phyloP scores from a whole-genome alignment of 208 protist genomes.

The Acanthamoeba healyi region DNA sequence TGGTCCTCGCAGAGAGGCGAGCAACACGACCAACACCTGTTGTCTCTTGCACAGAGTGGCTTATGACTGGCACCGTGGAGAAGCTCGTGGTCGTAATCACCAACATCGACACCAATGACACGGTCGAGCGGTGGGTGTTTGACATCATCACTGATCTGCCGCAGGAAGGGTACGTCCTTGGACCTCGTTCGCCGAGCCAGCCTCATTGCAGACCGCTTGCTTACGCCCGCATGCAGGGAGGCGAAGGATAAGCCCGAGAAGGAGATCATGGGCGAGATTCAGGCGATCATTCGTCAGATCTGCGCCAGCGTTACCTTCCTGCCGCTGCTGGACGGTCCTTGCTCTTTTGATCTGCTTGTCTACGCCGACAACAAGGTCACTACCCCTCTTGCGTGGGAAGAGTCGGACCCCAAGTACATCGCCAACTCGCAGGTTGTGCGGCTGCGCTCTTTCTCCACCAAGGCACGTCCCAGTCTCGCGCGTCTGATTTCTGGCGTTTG shows the following conservation, averaged over 20 bases:
- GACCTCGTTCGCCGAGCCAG: too few species aligned
- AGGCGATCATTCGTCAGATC: conserved; percentile 97
- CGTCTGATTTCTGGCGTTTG: too few species aligned
- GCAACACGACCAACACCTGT: not conserved
- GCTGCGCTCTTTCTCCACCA: conserved; percentile 94
- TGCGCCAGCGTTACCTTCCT: conserved; percentile 97
- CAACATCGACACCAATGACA: conserved; percentile 86
- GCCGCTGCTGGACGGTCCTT: conserved; percentile 93
- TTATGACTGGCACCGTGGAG: conserved; percentile 93
- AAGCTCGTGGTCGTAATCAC: conserved; percentile 96
- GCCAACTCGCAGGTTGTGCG: conserved; percentile 94
- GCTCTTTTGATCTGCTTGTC: conserved; percentile 95
- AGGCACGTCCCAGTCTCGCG: too few species aligned
- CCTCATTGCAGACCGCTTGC: too few species aligned
- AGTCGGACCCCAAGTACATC: conserved; percentile 96
- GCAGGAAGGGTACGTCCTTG: conserved; percentile 50
- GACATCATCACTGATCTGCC: conserved; percentile 92
- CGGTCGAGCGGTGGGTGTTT: conserved; percentile 98
- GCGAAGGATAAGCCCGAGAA: conserved; percentile 90
- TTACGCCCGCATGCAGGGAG: conserved; percentile 68
- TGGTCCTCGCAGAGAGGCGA: not conserved
- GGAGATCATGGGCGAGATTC: conserved; percentile 95
- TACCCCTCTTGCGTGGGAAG: conserved; percentile 96
- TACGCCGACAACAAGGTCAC: conserved; percentile 93
- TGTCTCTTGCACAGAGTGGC: conserved; percentile 91